These are phyloP conservation scores for Trametes villosa DNA, from an alignment of 768 basidiomycete genomes.

Conservation along the genomic window DNA sequence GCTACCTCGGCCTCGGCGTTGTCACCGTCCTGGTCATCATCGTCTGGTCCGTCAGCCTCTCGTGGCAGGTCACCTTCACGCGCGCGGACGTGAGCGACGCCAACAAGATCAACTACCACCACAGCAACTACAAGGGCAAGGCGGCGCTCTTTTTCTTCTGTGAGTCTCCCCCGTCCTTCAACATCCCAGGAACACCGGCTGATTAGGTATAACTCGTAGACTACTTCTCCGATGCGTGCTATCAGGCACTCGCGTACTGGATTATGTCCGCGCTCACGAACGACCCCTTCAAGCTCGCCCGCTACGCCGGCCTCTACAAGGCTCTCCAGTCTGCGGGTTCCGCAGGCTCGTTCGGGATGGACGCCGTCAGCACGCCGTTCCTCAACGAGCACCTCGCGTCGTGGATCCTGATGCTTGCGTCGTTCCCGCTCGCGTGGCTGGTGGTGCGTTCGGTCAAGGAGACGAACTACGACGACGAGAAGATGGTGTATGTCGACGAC, in stretches of 20 bases:
- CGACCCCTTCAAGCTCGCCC: slow-evolving; percentile 49
- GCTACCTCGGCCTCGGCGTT: slow-evolving; percentile 41
- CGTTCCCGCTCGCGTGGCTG: slow-evolving; percentile 40
- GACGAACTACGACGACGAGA: slow-evolving; percentile 42
- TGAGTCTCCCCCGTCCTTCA: slow-evolving; percentile 13
- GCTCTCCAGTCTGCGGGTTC: slow-evolving; percentile 41
- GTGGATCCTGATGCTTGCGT: slow-evolving; percentile 41
- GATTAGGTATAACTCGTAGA: slow-evolving; percentile 28
- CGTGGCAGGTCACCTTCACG: slow-evolving; percentile 46
- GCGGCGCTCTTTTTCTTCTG: slow-evolving; percentile 47
- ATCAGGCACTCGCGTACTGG: slow-evolving; percentile 45
- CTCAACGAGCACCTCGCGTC: slow-evolving; percentile 45
- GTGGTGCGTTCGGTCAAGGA: slow-evolving; percentile 43
- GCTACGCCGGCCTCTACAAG: slow-evolving; percentile 51
- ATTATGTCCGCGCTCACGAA: slow-evolving; percentile 48
- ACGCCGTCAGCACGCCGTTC: slow-evolving; percentile 45
- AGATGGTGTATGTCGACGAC: slow-evolving; percentile 36
- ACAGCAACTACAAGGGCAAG: slow-evolving; percentile 38
- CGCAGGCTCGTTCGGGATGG: slow-evolving; percentile 51
- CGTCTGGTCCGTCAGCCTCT: slow-evolving; percentile 44
- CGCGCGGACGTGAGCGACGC: slow-evolving; percentile 26
- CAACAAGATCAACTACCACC: slow-evolving; percentile 37
- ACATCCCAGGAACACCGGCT: not conserved
- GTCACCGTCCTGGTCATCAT: slow-evolving; percentile 37
- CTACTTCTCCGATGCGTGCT: slow-evolving; percentile 43